These are phyloP conservation scores for Debaryomycetaceae sp. DNA, from an alignment of 1,139 yeast species.

Conservation along the genomic window DNA sequence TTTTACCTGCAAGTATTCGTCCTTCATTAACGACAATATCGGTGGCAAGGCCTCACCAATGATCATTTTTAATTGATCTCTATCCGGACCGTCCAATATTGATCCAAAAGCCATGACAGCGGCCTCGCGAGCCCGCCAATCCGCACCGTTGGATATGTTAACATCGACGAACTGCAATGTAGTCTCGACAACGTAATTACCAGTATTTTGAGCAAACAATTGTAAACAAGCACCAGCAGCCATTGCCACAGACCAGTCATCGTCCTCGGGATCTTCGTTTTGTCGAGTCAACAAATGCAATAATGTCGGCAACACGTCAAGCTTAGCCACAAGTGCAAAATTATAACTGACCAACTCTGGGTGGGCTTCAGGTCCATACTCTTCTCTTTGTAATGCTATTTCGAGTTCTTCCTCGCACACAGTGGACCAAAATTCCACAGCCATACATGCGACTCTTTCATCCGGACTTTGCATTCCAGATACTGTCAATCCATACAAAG, in stretches of 20 bases:
- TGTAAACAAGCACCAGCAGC: slow-evolving; percentile 98
- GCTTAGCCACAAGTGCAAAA: slow-evolving; percentile 80
- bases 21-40: slow-evolving; percentile 67
- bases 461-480: slow-evolving; percentile 85
- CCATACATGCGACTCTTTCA: slow-evolving; percentile 94
- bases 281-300: slow-evolving; percentile 78
- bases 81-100: slow-evolving; percentile 91
- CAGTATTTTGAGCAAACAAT: slow-evolving; percentile 87
- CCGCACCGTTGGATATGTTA: slow-evolving; percentile 49
- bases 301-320: slow-evolving; percentile 84
- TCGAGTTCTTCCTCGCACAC: slow-evolving; percentile 96
- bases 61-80: slow-evolving; percentile 59
- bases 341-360: slow-evolving; percentile 51
- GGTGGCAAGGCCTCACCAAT: slow-evolving; percentile 83
- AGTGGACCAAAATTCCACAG: slow-evolving; percentile 97
- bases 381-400: slow-evolving; percentile 64
- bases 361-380: slow-evolving; percentile 37
- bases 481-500: slow-evolving; percentile 84
- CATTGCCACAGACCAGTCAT: slow-evolving; percentile 97
- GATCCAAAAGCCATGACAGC: slow-evolving; percentile 99
- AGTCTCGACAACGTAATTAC: slow-evolving; percentile 79
- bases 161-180: slow-evolving; percentile 79
- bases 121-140: slow-evolving; percentile 92
- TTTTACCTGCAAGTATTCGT: slow-evolving; percentile 77
- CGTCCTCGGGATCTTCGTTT: slow-evolving; percentile 89